Conservation (phyloP, 1,284 basidiomycete species). For the Tilletia indica region DNA sequence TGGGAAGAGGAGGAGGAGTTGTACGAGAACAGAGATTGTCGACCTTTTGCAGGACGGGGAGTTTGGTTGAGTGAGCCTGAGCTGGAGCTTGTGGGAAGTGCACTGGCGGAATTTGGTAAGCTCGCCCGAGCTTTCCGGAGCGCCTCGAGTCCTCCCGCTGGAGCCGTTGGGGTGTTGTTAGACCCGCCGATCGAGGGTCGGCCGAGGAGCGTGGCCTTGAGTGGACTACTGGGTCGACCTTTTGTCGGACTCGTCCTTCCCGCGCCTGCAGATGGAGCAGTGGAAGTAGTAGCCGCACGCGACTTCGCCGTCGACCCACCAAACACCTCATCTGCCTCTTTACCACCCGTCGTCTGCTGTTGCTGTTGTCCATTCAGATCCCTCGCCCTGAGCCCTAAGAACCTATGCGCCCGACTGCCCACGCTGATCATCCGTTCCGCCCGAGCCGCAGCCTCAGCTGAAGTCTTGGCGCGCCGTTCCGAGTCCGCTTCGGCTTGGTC, state of each 20-base stretch:
- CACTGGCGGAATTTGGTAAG: neutral
- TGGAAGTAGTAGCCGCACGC: conserved; percentile 62
- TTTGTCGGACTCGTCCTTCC: neutral
- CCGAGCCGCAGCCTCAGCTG: conserved; percentile 44
- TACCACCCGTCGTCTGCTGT: neutral
- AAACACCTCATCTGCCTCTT: conserved; percentile 9
- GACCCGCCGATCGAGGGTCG: conserved; percentile 27
- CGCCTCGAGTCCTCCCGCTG: neutral
- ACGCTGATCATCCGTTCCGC: conserved; percentile 65
- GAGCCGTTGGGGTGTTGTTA: conserved; percentile 48
- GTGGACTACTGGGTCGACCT: conserved; percentile 59
- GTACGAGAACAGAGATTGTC: conserved; percentile 38
- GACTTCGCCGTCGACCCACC: conserved; percentile 58
- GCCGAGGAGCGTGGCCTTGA: conserved; percentile 43
- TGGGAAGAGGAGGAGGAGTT: conserved; percentile 6
- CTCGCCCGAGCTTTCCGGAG: conserved; percentile 5
- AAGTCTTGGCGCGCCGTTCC: conserved; percentile 27
- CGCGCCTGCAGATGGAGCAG: conserved; percentile 18
- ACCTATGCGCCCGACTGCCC: conserved; percentile 79
- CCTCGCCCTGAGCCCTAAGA: conserved; percentile 58
- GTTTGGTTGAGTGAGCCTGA: conserved; percentile 7
- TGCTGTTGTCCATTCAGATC: conserved; percentile 27
- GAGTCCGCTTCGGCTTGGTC: conserved; percentile 28
- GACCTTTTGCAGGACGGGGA: conserved; percentile 32
- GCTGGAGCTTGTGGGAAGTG: conserved; percentile 1